Evolutionary conservation across 2,329 filamentous ascomycete species (phyloP), one percentile per base, ranked within the genome.

Genomic region (Pseudofabraea citricarpa): DNA sequence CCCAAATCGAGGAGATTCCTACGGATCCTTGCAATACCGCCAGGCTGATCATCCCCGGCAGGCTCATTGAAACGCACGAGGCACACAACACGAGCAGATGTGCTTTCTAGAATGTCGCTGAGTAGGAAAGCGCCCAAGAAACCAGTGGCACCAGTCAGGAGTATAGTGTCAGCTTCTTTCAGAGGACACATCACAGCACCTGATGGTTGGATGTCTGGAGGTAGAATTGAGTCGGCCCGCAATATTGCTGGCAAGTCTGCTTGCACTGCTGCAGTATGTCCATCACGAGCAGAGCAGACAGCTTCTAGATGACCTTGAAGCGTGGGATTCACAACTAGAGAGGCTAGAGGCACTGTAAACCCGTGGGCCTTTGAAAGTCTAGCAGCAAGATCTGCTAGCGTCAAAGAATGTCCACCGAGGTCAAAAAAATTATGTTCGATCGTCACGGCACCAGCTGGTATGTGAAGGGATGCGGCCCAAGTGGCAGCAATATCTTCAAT

Each of bases 61-160:
- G 84, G 82, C 46, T 88, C 83, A 37, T 87, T 83, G 5, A 95
- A 84, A 43, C 90, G 81, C 0, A 83, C 81, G 41, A 94, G 79
- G 16, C 95, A 74, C 47, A 77, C 79, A 12, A 78, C 69, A 19
- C 68, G 64, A 16, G 70, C 74, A 13, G 68, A 66, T 13, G 72
- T 70, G 19, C 82, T 71, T 40, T 77, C 74, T 2, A 95, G 72
- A 2, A 95, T 65, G 41, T 94, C 87, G 43, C 75, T 75, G 23
- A 94, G 69, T 6, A 95, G 71, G 57, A 90, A 94, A 0, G 86
- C 78, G 23, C 90, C 90, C 18, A 96, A 66, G 70, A 95, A 96
- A 2, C 90, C 90, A 3, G 90, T 96, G 2, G 86, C 87, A 36
- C 90, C 90, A 4, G 90, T 95, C 10, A 95, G 66, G 61, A 96